Evolutionary conservation across 192 early-diverging fungal genomes (phyloP), one percentile per base, ranked within the genome.

Genomic region (Coemansia sp.): DNA sequence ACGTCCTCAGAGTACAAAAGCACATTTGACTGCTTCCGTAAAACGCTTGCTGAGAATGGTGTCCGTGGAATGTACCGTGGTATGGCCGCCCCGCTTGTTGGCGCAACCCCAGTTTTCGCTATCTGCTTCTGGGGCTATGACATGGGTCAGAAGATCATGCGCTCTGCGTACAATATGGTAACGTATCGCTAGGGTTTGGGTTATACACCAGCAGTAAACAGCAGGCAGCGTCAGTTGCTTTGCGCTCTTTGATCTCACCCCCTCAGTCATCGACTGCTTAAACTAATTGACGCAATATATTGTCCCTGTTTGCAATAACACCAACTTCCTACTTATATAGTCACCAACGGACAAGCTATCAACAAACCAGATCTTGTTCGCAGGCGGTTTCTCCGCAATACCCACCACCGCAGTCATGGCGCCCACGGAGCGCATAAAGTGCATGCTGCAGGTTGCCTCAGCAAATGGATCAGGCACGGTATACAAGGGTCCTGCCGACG

Each of bases 371-470:
- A 90, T 88, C 57, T 88, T 91, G 42, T 85, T 92, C 75, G 95
- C 95, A 30, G 95, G 97, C 69, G 94, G 87, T 22, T 94, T 97
- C 85, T 97, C 95, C 4, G 97, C 95, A 42, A 88, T 92, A 33
- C 94, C 94, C n/a, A 94, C 94, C 20, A 97, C 95, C 9, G 84
- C 95, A 59, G 78, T 97, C 61, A 96, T 96, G 87, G 90, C 93
- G 23, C 96, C 96, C 46, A 92, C 91, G 82, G 97, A 97, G 80
- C 91, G 95, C 64, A 88, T 98, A 84, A 98, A 97, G 86, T 93
- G 95, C 25, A 81, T 95, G 56, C 82, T 99, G 68, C 97, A 99
- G 76, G 93, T 92, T 20, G 17, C 51, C 0, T 67, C 75, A 33
- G 65, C 67, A n/a, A 59, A 33, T 60, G 68, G 64, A 25, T 22